These are phyloP conservation scores for Spongispora temasekensis DNA, from an alignment of 1,284 basidiomycete species.

Conservation along the genomic window DNA sequence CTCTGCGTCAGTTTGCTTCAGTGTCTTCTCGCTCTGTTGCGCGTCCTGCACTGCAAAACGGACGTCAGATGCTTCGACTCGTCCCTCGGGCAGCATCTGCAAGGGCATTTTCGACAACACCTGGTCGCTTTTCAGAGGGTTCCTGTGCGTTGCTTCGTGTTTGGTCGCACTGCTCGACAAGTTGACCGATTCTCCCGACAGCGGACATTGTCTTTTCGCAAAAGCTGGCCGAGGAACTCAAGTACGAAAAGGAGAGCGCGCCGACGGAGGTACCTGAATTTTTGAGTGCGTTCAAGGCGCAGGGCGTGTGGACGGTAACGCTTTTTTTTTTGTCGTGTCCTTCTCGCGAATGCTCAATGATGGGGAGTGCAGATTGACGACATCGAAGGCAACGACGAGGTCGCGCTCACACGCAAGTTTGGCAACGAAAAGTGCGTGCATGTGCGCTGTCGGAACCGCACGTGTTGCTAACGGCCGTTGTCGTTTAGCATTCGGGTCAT, in stretches of 20 bases:
- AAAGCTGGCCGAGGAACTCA: slow-evolving; percentile 82
- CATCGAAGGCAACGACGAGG: slow-evolving; percentile 76
- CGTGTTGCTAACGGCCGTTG: slow-evolving; percentile 1
- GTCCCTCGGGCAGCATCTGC: slow-evolving; percentile 22
- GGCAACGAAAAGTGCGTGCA: slow-evolving; percentile 84
- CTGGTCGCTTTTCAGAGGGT: slow-evolving; percentile 58
- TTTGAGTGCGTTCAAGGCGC: slow-evolving; percentile 71
- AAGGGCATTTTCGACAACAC: slow-evolving; percentile 60
- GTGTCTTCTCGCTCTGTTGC: slow-evolving; percentile 38
- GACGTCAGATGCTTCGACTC: slow-evolving; percentile 21
- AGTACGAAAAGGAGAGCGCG: slow-evolving; percentile 78
- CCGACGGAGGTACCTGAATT: slow-evolving; percentile 67
- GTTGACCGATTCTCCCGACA: slow-evolving; percentile 30
- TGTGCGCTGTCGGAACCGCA: background rate
- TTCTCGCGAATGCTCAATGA: background rate
- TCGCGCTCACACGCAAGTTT: slow-evolving; percentile 80
- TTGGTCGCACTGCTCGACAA: background rate
- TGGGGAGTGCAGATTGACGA: slow-evolving; percentile 66
- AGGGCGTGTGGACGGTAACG: slow-evolving; percentile 70
- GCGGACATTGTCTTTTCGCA: slow-evolving; percentile 74
- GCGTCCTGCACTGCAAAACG: slow-evolving; percentile 32
- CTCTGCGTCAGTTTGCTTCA: slow-evolving; percentile 44
- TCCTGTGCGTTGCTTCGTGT: slow-evolving; percentile 52
- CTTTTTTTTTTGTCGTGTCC: background rate
- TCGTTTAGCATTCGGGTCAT: slow-evolving; percentile 67